A percentile compares a stretch with the other conserved stretches of the same genome.
Evolutionary conservation across 208 protist species (phyloP).

Genomic region (Entamoeba dispar): DNA sequence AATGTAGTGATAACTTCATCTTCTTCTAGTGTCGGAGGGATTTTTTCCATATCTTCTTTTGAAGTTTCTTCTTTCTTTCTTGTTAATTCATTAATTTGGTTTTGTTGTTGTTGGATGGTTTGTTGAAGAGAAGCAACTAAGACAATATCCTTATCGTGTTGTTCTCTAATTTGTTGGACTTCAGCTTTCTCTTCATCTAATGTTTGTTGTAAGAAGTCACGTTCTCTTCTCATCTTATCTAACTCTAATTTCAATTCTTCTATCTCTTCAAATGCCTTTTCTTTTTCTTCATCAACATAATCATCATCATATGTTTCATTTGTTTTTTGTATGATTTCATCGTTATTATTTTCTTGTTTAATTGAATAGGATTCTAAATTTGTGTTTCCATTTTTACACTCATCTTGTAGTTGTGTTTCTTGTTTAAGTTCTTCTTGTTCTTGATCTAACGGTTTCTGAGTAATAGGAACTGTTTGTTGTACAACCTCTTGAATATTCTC

Average conservation of each 20-base stretch:
- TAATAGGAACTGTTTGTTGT: no score
- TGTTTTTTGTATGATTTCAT: not conserved
- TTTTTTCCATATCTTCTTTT: not conserved
- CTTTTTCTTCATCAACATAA: not conserved
- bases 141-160: not conserved
- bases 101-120: not conserved
- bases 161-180: not conserved
- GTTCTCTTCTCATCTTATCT: not conserved
- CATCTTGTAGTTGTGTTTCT: not conserved
- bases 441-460: no score
- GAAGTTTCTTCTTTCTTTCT: not conserved
- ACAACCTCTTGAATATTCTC: no score
- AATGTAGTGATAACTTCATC: not conserved
- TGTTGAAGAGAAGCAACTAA: not conserved
- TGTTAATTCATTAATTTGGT: not conserved
- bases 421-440: not conserved
- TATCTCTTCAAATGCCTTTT: not conserved
- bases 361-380: not conserved
- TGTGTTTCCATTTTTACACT: not conserved
- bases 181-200: not conserved
- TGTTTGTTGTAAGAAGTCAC: not conserved
- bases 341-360: not conserved
- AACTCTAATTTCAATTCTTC: not conserved
- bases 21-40: not conserved
- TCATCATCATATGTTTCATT: not conserved